Evolutionary conservation across 2,329 filamentous ascomycete genomes (phyloP).

Genomic region (Stagonosporopsis vannaccii): DNA sequence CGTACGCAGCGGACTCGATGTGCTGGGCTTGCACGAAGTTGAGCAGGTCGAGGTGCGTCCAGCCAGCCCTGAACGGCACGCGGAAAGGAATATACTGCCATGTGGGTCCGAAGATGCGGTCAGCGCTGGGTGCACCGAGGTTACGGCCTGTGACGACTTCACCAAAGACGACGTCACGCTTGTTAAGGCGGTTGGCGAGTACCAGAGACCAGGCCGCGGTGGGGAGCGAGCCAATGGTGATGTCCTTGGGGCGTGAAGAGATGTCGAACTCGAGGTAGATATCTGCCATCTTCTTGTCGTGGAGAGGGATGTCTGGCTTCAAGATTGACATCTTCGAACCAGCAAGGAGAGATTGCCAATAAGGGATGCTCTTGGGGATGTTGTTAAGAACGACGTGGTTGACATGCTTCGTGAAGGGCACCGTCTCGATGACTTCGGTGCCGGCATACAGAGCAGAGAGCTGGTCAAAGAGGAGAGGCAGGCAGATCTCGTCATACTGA

Average conservation of each 20-base stretch:
- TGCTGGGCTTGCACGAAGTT: conserved; percentile 47
- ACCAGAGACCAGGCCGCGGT: conserved; percentile 72
- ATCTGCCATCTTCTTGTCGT: conserved; percentile 36
- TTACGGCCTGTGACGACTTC: conserved; percentile 72
- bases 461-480: conserved; percentile 67
- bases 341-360: conserved; percentile 67
- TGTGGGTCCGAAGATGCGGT: conserved; percentile 68
- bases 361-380: conserved; percentile 59
- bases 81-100: conserved; percentile 73
- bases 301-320: conserved; percentile 41
- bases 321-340: conserved; percentile 60
- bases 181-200: conserved; percentile 62
- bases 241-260: conserved; percentile 57
- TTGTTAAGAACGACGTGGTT: conserved; percentile 50
- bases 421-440: conserved; percentile 29
- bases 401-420: conserved; percentile 58
- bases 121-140: conserved; percentile 62
- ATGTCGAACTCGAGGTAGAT: conserved; percentile 48
- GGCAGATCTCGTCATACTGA: conserved; percentile 73
- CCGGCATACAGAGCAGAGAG: conserved; percentile 63
- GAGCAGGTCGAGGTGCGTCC: conserved; percentile 51
- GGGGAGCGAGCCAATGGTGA: conserved; percentile 70
- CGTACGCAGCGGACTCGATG: conserved; percentile 42
- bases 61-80: conserved; percentile 60
- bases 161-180: conserved; percentile 69